Percentiles rank a stretch among this genome's conserved stretches.
phyloP scores from a whole-genome alignment of 176 grass and related monocot species.

The Eragrostis nindensis region DNA sequence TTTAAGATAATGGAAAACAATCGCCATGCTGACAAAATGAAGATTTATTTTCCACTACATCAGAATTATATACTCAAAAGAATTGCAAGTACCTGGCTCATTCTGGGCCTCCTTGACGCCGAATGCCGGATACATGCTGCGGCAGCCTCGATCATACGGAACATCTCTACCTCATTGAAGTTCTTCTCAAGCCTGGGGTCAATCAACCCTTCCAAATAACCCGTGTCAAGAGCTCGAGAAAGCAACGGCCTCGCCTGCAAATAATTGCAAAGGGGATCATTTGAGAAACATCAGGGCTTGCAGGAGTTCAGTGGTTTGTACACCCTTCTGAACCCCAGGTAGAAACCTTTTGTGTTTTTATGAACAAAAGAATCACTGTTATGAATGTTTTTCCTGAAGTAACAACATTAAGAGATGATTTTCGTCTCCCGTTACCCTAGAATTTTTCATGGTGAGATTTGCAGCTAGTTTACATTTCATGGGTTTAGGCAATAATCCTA shows the following conservation, averaged over 20 bases:
- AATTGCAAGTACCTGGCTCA: conserved; percentile 67
- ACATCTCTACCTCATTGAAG: conserved; percentile 72
- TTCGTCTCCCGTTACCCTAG: neutral
- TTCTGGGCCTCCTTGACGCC: conserved; percentile 74
- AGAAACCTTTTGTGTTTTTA: conserved; percentile 1
- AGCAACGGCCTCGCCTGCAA: conserved; percentile 82
- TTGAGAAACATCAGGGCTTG: neutral
- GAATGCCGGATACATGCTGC: conserved; percentile 82
- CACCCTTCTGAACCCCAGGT: neutral
- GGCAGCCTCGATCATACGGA: conserved; percentile 88
- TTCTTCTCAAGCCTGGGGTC: conserved; percentile 70
- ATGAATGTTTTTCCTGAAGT: neutral
- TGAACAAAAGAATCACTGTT: conserved; percentile 1
- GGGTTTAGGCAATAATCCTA: neutral
- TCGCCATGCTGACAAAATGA: neutral
- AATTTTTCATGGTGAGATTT: neutral
- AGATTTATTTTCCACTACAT: neutral
- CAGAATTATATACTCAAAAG: neutral
- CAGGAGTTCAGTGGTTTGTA: neutral
- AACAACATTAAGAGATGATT: neutral
- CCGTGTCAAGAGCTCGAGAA: conserved; percentile 59
- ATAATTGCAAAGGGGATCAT: neutral
- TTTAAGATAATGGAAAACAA: neutral
- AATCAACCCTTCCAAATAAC: conserved; percentile 62
- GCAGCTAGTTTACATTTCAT: neutral